Conservation (phyloP, 768 basidiomycete species). For the Tylopilus plumbeoviolaceoides region DNA sequence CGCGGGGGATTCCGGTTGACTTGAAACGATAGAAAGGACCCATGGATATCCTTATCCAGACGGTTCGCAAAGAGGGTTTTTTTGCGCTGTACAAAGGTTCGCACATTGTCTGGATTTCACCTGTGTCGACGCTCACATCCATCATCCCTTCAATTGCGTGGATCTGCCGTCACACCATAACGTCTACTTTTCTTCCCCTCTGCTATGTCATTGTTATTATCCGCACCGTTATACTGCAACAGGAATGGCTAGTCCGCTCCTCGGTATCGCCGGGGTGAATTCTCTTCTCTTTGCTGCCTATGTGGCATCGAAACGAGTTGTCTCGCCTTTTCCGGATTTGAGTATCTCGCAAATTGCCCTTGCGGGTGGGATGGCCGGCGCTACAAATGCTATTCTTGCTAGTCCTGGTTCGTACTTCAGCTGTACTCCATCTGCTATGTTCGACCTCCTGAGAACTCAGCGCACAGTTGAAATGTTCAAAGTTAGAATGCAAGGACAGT, state of each 20-base stretch:
- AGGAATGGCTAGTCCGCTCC: constrained; percentile 85
- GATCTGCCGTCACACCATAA: not conserved
- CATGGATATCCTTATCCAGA: constrained; percentile 83
- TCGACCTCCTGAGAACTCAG: not conserved
- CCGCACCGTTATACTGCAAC: not conserved
- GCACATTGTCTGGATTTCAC: not conserved
- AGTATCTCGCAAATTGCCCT: constrained; percentile 74
- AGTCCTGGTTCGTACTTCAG: constrained; percentile 63
- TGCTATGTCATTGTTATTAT: not conserved
- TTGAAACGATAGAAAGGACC: constrained; percentile 69
- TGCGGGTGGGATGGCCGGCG: constrained; percentile 92
- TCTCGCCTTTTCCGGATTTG: constrained; percentile 87
- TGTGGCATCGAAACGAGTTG: constrained; percentile 69
- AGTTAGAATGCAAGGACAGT: constrained; percentile 96
- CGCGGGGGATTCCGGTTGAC: not conserved
- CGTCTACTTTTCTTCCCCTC: not conserved
- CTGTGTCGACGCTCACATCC: not conserved
- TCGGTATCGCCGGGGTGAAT: constrained; percentile 95
- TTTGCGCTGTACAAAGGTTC: constrained; percentile 93
- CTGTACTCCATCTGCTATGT: not conserved
- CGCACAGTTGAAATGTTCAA: constrained; percentile 93
- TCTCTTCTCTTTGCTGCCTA: constrained; percentile 93
- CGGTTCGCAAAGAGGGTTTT: constrained; percentile 81
- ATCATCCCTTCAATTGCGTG: not conserved
- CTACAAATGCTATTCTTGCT: constrained; percentile 83